Base-by-base conservation (phyloP, 2,329 filamentous ascomycete genomes). In the Cyclaneusma minus region DNA sequence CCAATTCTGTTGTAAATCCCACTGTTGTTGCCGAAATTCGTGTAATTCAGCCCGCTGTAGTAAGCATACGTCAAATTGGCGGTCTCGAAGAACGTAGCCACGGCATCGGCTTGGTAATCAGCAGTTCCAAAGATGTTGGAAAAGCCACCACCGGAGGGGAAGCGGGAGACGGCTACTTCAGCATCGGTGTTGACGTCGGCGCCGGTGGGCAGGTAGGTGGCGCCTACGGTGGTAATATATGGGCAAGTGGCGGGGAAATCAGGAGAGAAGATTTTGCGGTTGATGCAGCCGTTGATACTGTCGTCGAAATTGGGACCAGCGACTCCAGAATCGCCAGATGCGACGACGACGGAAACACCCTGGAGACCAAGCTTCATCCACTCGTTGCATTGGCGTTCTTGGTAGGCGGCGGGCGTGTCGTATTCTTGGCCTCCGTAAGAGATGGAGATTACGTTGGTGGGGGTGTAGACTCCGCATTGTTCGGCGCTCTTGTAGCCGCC, bases 381-480 rank as follows among this genome's bases (percentile, higher is more conserved):
- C 43, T 62, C 56, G 28, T 51, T 47, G 43, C 60, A 63, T 40
- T 61, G 57, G 7, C 56, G 51, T 35, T 60, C 50, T 36, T 67
- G 60, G 45, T 74, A 74, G 34, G 48, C 50, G 4, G 54, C 45
- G 0, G 67, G 65, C 12, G 70, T 50, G 13, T 61, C 60, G 4
- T 49, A 46, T 44, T 73, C 67, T 22, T 59, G 54, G 21, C 59
- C 59, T 24, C 64, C 64, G 40, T 70, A 69, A 3, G 59, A 64
- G 35, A 72, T 62, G 19, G 55, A 59, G 32, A 68, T 56, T 5
- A 69, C 64, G 34, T 68, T 65, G 7, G 65, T 63, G 3, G 64
- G 60, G 36, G 58, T 51, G 48, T 58, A 64, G 12, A 59, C 51
- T 6, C 58, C 58, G 30, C 60, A 63, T 35, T 58, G 50, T 4